Evolutionary conservation across 2,329 filamentous ascomycete species (phyloP).

Genomic region (Ophiocordyceps sinensis): DNA sequence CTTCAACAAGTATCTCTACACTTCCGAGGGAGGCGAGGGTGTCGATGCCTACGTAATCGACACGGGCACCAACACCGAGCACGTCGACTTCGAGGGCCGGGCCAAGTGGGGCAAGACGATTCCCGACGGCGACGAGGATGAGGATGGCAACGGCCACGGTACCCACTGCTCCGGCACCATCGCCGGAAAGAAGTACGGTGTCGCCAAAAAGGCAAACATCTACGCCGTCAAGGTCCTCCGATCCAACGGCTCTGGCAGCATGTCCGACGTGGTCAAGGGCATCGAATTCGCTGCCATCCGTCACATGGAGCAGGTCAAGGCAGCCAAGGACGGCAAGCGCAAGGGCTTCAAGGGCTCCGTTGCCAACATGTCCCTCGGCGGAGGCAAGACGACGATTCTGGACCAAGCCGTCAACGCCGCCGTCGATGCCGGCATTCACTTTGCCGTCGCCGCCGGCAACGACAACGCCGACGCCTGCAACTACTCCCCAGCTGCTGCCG

Average conservation of each 20-base stretch:
- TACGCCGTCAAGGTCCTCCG: constrained; percentile 97
- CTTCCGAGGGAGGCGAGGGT: constrained; percentile 80
- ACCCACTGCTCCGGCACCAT: constrained; percentile 99
- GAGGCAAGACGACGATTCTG: constrained; percentile 87
- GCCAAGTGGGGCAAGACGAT: constrained; percentile 97
- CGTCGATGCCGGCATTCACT: constrained; percentile 84
- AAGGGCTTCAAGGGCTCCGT: constrained; percentile 98
- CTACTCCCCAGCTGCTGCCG: constrained; percentile 91
- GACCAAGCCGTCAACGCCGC: constrained; percentile 90
- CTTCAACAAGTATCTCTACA: constrained; percentile 97
- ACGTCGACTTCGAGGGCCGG: constrained; percentile 95
- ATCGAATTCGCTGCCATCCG: constrained; percentile 83
- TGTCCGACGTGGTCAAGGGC: constrained; percentile 97
- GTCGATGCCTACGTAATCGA: constrained; percentile 98
- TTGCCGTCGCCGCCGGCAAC: constrained; percentile 95
- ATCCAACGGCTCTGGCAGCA: constrained; percentile 93
- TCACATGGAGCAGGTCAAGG: constrained; percentile 62
- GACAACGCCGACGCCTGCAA: constrained; percentile 99
- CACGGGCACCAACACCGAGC: constrained; percentile 84
- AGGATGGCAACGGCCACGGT: constrained; percentile 94
- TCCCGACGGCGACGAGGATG: constrained; percentile 67
- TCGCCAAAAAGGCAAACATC: constrained; percentile 95
- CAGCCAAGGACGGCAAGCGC: constrained; percentile 73
- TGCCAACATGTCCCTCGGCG: constrained; percentile 98
- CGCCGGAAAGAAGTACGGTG: constrained; percentile 96